phyloP scores from a whole-genome alignment of 805 yeast genomes.

The Torulaspora microellipsoides region DNA sequence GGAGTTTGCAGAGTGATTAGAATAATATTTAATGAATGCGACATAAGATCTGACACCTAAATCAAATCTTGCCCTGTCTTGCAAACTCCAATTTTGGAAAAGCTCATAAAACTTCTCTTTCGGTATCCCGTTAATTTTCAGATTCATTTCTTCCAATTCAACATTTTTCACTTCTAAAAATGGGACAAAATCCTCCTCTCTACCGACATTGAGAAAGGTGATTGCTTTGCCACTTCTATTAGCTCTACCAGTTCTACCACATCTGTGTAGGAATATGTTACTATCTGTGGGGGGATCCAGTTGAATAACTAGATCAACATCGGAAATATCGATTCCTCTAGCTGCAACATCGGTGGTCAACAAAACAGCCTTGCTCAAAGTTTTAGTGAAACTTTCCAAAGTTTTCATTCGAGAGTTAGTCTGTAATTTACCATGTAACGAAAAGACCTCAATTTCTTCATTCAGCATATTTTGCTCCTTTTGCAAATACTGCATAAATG shows the following conservation, averaged over 20 bases:
- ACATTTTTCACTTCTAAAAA: constrained; percentile 74
- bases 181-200: constrained; percentile 77
- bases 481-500: constrained; percentile 44
- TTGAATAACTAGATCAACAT: constrained; percentile 91
- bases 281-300: constrained; percentile 94
- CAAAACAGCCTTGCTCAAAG: constrained; percentile 50
- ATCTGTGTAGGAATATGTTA: constrained; percentile 84
- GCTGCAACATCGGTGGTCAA: constrained; percentile 99
- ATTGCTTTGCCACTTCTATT: constrained; percentile 77
- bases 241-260: constrained; percentile 95
- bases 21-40: constrained; percentile 75
- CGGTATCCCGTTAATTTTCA: constrained; percentile 11
- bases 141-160: constrained; percentile 39
- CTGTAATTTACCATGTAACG: constrained; percentile 89
- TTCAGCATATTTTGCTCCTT: constrained; percentile 24
- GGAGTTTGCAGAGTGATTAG: constrained; percentile 83
- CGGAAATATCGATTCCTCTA: constrained; percentile 91
- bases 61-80: constrained; percentile 80
- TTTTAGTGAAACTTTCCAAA: constrained; percentile 52
- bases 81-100: constrained; percentile 53
- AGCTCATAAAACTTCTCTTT: constrained; percentile 21
- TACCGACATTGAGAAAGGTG: constrained; percentile 63
- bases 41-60: constrained; percentile 75
- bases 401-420: constrained; percentile 76
- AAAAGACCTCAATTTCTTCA: constrained; percentile 46